Percentiles rank a stretch among this genome's conserved stretches.
These are phyloP conservation scores for Phtheirospermum japonicum DNA, from an alignment of 257 asterid species.

Conservation along the genomic window DNA sequence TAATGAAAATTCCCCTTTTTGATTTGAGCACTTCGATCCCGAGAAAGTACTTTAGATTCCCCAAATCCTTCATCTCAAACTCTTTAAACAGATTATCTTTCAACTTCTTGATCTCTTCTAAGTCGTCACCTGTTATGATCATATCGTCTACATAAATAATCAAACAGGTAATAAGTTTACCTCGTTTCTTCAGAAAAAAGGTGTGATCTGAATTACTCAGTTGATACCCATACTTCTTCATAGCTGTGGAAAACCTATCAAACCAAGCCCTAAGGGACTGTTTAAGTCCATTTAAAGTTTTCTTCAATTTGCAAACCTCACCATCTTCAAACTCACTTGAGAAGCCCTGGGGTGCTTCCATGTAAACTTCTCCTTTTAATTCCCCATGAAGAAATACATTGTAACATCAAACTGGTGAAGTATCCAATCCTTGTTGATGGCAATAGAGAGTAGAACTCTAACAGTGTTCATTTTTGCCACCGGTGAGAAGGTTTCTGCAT, in stretches of 20 bases:
- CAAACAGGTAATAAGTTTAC: not conserved
- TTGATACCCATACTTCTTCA: not conserved
- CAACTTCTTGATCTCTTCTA: not conserved
- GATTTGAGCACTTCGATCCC: not conserved
- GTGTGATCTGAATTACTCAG: not conserved
- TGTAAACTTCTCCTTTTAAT: not conserved
- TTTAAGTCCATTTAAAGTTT: not conserved
- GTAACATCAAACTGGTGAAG: not conserved
- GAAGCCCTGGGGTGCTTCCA: not conserved
- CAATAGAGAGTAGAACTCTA: not conserved
- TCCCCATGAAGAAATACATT: not conserved
- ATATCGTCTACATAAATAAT: too few species aligned
- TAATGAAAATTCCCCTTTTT: not conserved
- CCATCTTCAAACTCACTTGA: not conserved
- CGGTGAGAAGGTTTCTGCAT: not conserved
- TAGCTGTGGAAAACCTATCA: not conserved
- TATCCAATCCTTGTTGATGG: not conserved
- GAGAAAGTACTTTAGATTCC: not conserved
- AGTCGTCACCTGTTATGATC: not conserved
- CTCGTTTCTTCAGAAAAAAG: not conserved
- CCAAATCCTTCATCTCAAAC: conserved; percentile 1
- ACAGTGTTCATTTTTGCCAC: not conserved
- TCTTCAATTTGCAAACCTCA: not conserved
- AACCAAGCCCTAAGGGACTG: not conserved
- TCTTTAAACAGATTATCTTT: not conserved